phyloP scores from a whole-genome alignment of 257 asterid genomes.

The Jasminum sambac region DNA sequence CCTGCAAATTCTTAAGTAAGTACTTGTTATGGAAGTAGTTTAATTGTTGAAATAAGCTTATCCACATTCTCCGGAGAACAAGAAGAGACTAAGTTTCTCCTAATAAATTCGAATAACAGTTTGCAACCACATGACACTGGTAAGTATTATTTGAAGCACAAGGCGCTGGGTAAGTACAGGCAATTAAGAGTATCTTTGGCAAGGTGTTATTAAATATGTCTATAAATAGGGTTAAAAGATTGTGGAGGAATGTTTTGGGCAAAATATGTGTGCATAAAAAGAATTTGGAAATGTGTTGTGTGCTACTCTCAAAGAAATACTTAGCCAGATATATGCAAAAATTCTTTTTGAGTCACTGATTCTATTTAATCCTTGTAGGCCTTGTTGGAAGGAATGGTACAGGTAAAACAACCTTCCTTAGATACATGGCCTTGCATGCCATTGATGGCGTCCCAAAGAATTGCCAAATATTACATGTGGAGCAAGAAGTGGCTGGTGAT shows the following conservation, averaged over 20 bases:
- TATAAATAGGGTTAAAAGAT: too few relatives aligned
- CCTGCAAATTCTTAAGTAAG: constrained; percentile 4
- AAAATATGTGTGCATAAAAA: too few relatives aligned
- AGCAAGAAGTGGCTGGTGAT: constrained; percentile 98
- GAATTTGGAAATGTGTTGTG: too few relatives aligned
- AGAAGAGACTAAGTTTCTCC: background rate
- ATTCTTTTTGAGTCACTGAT: constrained; percentile 16
- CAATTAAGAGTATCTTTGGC: too few relatives aligned
- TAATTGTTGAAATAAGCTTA: background rate
- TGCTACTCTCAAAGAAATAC: too few relatives aligned
- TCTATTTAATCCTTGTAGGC: constrained; percentile 48
- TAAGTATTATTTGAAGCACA: constrained; percentile 2
- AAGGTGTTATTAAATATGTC: too few relatives aligned
- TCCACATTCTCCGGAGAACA: background rate
- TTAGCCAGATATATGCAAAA: background rate
- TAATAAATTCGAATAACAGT: constrained; percentile 4
- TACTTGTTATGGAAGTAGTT: constrained; percentile 19
- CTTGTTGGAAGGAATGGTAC: constrained; percentile 99
- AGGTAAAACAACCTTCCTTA: constrained; percentile 93
- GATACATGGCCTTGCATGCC: constrained; percentile 98
- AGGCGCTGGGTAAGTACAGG: background rate
- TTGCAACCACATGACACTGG: background rate
- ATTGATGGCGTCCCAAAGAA: constrained; percentile 94
- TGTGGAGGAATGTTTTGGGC: too few relatives aligned
- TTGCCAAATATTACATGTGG: constrained; percentile 96